Evolutionary conservation across 2,329 filamentous ascomycete genomes (phyloP), one percentile per base, ranked within the genome.

Genomic region (Biscogniauxia sp.): DNA sequence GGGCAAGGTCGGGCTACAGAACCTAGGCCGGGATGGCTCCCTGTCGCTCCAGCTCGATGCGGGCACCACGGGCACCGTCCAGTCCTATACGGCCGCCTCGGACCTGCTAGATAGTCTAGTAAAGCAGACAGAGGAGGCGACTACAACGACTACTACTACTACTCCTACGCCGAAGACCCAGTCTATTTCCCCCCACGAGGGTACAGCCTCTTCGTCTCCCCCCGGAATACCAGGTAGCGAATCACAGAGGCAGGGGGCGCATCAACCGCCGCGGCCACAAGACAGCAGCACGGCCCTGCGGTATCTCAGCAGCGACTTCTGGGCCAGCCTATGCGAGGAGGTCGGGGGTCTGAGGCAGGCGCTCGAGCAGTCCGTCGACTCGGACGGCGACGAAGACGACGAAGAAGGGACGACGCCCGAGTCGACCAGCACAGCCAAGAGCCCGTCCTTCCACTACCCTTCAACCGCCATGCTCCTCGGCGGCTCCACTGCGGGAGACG

Each of bases 331-430:
- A 3, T 79, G 75, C 51, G 67, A 73, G 19, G 79, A 80, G 66
- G 78, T 81, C 13, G 78, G 78, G 60, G 79, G 79, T 8, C 73
- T 81, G 66, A 75, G 74, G 58, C 76, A 79, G 54, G 76, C 76
- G 3, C 68, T 80, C 52, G 78, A 80, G 55, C 74, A 79, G 64
- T 73, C 77, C 0, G 78, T 77, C 7, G 77, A 79, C 11, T 74
- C 72, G 9, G 73, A 77, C 5, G 73, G 72, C 7, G 75, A 77
- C 4, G 70, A 75, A 5, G 71, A 71, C 1, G 68, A 74, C n/a
- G 61, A 70, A 51, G 66, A 54, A 45, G 37, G 37, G 25, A 59
- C 60, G 3, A 66, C 68, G 20, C 68, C 67, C 20, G 68, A 69
- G 28, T 69, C 67, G 1, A 50, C 56, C 0, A 55, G 62, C 8